A percentile compares a stretch with the other conserved stretches of the same genome.
Conservation (phyloP, 345 rosid species). For the Pistacia atlantica region DNA sequence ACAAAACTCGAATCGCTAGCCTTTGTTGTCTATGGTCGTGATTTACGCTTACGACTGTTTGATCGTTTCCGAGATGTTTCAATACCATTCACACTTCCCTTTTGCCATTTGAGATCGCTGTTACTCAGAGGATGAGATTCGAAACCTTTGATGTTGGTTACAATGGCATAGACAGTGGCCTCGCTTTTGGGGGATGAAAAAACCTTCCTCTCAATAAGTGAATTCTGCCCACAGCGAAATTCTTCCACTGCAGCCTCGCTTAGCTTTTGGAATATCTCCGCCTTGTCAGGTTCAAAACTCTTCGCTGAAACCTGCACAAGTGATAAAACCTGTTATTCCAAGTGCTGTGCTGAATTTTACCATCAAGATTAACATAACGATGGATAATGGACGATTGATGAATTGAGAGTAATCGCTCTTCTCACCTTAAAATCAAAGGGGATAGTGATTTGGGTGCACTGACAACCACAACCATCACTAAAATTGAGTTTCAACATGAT, state of each 20-base stretch:
- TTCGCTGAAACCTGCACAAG: conserved; percentile 48
- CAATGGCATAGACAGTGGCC: conserved; percentile 54
- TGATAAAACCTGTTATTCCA: background rate
- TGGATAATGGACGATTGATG: background rate
- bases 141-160: conserved; percentile 63
- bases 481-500: conserved; percentile 70
- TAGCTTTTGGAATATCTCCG: conserved; percentile 45
- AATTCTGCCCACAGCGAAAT: conserved; percentile 52
- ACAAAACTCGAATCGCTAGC: conserved; percentile 20
- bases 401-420: background rate
- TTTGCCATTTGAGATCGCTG: conserved; percentile 51
- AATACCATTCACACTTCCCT: conserved; percentile 35
- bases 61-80: conserved; percentile 57
- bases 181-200: conserved; percentile 53
- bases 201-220: conserved; percentile 42
- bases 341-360: background rate
- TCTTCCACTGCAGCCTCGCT: conserved; percentile 58
- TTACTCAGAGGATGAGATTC: conserved; percentile 37
- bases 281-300: conserved; percentile 46
- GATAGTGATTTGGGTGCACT: conserved; percentile 51
- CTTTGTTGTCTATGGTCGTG: conserved; percentile 27
- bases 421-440: conserved; percentile 81
- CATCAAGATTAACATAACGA: background rate
- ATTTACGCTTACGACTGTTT: conserved; percentile 51
- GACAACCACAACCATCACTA: conserved; percentile 81